Evolutionary conservation across 2,329 filamentous ascomycete genomes (phyloP).

Genomic region (Talaromyces sp.): DNA sequence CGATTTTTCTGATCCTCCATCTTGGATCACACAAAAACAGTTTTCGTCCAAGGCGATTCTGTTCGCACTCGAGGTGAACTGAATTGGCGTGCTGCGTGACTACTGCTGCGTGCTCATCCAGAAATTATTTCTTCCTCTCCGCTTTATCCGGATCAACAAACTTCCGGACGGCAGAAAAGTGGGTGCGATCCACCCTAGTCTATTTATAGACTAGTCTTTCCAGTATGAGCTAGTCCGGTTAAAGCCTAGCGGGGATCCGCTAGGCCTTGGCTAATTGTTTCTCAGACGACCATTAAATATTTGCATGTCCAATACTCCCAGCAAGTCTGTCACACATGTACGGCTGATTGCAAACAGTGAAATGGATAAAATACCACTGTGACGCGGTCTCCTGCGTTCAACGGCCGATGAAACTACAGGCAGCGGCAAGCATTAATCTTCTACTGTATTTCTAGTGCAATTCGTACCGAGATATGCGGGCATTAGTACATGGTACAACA

Average conservation of each 20-base stretch:
- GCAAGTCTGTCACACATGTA: too few species aligned
- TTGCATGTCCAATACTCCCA: too few species aligned
- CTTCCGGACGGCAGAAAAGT: conserved; percentile 1
- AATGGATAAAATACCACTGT: too few species aligned
- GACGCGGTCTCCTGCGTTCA: too few species aligned
- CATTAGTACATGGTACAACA: too few species aligned
- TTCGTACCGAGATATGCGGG: too few species aligned
- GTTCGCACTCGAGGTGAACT: conserved; percentile 13
- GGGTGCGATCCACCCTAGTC: not conserved
- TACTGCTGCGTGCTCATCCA: conserved; percentile 1
- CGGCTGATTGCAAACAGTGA: too few species aligned
- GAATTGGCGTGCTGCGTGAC: not conserved
- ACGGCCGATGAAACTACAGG: too few species aligned
- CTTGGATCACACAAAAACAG: conserved; percentile 19
- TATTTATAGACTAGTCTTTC: not conserved
- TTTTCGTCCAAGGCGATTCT: conserved; percentile 8
- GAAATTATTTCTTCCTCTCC: conserved; percentile 15
- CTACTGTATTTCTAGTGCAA: too few species aligned
- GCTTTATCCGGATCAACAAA: conserved; percentile 12
- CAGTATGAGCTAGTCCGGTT: not conserved
- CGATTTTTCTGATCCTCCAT: conserved; percentile 84
- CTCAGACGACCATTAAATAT: too few species aligned
- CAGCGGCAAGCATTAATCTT: too few species aligned
- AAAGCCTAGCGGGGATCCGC: not conserved
- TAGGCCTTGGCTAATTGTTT: not conserved